Conservation (phyloP, 139 green algal genomes). For the Haematococcus sp. region DNA sequence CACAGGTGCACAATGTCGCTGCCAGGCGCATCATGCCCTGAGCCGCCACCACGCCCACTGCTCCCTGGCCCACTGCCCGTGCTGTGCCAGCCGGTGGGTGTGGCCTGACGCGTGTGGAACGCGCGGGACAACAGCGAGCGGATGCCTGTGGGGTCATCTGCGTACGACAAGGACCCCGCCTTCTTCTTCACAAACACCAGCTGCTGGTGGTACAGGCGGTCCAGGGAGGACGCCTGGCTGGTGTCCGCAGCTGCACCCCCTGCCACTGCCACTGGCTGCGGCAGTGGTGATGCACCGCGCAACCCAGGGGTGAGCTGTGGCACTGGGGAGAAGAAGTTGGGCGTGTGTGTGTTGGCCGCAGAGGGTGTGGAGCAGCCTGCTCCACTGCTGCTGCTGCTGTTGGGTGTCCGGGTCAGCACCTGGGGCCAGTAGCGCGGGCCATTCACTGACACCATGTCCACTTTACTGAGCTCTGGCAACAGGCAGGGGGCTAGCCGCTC, state of each 20-base stretch:
- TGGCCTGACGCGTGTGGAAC: conserved; percentile 27
- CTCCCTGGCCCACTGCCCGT: not conserved
- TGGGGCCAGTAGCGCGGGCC: conserved; percentile 77
- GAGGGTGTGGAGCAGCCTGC: not conserved
- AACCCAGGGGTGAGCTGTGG: no score
- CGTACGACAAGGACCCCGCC: conserved; percentile 58
- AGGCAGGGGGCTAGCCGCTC: conserved; percentile 62
- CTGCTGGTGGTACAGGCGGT: conserved; percentile 23
- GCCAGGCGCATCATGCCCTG: not conserved
- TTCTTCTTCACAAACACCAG: conserved; percentile 77
- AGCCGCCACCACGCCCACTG: not conserved
- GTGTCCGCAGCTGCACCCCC: not conserved
- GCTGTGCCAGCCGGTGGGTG: not conserved
- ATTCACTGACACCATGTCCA: conserved; percentile 45
- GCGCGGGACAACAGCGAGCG: conserved; percentile 62
- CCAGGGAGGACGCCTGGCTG: conserved; percentile 3
- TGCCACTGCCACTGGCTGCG: conserved; percentile 11
- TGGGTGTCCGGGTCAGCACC: conserved; percentile 17
- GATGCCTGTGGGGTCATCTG: conserved; percentile 66
- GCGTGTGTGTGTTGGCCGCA: not conserved
- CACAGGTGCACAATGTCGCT: conserved; percentile 66
- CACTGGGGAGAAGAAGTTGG: not conserved
- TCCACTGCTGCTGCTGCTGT: no score
- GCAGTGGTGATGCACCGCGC: no score
- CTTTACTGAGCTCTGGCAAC: conserved; percentile 63